phyloP scores from a whole-genome alignment of 2,329 filamentous ascomycete species.

The Colletotrichum destructivum region DNA sequence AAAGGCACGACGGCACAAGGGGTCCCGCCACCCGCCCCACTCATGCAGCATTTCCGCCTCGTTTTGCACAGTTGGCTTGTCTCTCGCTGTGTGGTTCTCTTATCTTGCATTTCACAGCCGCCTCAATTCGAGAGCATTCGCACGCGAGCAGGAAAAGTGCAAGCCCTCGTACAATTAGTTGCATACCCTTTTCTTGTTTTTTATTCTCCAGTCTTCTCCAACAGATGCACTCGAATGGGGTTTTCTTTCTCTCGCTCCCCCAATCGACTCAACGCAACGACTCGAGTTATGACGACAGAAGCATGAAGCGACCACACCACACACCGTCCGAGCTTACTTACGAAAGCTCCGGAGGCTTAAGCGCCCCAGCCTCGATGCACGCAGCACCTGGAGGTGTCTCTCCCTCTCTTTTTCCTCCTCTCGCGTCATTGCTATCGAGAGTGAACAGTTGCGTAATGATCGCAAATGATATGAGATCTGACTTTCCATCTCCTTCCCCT shows the following conservation, averaged over 20 bases:
- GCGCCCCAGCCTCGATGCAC: constrained; percentile 1
- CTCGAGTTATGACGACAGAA: background rate
- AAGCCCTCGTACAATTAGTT: background rate
- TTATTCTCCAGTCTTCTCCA: no score
- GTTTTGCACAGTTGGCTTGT: constrained; percentile 16
- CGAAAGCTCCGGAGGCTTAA: constrained; percentile 1
- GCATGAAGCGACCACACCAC: background rate
- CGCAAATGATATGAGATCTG: background rate
- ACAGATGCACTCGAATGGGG: background rate
- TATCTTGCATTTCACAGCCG: constrained; percentile 10
- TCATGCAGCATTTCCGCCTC: constrained; percentile 1
- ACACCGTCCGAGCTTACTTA: background rate
- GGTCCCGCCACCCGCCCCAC: constrained; percentile 1
- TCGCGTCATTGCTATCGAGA: background rate
- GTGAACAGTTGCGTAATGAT: constrained; percentile 1
- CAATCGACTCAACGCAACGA: background rate
- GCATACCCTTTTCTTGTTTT: no score
- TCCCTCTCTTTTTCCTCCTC: background rate
- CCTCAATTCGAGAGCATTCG: background rate
- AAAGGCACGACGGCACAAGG: background rate
- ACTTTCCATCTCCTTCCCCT: background rate
- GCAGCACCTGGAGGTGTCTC: background rate
- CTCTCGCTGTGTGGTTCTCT: constrained; percentile 6
- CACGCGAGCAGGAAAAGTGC: background rate
- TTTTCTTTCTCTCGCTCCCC: background rate